phyloP scores from a whole-genome alignment of 2,329 filamentous ascomycete species.

The Fusarium sp. region DNA sequence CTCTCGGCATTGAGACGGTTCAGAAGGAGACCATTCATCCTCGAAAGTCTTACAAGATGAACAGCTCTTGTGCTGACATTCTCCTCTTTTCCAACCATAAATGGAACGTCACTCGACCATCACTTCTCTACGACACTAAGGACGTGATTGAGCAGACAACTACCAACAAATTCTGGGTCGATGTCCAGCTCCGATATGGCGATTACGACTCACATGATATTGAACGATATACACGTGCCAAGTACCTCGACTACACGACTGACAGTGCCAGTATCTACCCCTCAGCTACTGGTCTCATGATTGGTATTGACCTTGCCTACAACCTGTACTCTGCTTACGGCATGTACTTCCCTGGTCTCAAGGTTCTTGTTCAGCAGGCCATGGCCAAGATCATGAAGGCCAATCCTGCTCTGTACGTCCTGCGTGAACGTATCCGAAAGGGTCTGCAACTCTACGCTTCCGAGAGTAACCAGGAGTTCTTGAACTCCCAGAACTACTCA shows the following conservation, averaged over 20 bases:
- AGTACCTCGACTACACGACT: conserved; percentile 98
- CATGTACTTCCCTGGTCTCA: conserved; percentile 98
- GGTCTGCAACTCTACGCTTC: conserved; percentile 97
- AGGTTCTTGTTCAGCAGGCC: conserved; percentile 94
- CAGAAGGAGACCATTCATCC: conserved; percentile 99
- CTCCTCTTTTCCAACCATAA: conserved; percentile 97
- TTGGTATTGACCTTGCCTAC: conserved; percentile 96
- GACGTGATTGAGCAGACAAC: conserved; percentile 93
- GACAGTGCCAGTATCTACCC: conserved; percentile 99
- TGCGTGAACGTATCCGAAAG: conserved; percentile 97
- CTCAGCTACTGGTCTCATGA: conserved; percentile 95
- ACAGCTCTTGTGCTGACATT: conserved; percentile 98
- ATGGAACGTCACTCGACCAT: conserved; percentile 97
- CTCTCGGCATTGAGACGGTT: conserved; percentile 94
- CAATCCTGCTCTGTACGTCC: conserved; percentile 94
- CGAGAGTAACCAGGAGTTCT: conserved; percentile 98
- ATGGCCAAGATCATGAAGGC: conserved; percentile 99
- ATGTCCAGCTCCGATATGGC: conserved; percentile 95
- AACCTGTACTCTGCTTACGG: conserved; percentile 98
- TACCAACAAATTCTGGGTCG: conserved; percentile 99
- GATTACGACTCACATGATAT: conserved; percentile 99
- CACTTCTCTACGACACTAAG: conserved; percentile 94
- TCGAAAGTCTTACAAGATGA: conserved; percentile 99
- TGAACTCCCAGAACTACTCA: conserved; percentile 99
- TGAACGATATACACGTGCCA: conserved; percentile 95